Evolutionary conservation across 768 basidiomycete species (phyloP), one percentile per base, ranked within the genome.

Genomic region (Russula sp.): DNA sequence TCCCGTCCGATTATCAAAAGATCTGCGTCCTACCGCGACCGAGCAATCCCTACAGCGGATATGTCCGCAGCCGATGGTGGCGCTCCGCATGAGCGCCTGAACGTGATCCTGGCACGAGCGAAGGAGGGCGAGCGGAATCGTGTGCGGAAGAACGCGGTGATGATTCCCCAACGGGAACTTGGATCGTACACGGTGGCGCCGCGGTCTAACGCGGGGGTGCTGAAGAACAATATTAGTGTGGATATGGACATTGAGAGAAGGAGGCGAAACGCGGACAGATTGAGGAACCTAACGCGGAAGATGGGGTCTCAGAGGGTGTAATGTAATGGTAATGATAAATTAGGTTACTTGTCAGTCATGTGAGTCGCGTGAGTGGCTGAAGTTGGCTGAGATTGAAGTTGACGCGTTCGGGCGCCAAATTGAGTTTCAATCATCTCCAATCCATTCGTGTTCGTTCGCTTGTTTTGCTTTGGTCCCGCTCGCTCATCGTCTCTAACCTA

Each of bases 1-100:
- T 90, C 90, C 35, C 81, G 93, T 7, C 93, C 93, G 0, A 94
- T 96, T 73, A 88, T 95, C 76, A 92, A 93, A 69, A 85, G 91
- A 32, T 88, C 86, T 38, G 86, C 92, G 9, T 88, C 86, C 14
- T 93, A 90, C 74, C 79, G 87, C 18, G 86, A 90, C 70, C 79
- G 86, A 32, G 77, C 86, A 38, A 79, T 92, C 53, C 88, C 86
- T 13, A 76, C 79, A 1, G 82, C 81, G 2, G 75, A 78, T 57
- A 75, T 75, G 20, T 75, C 73, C 9, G 73, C 67, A 22, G 74
- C 74, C 41, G 69, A 69, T n/a, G 68, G 70, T 16, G 73, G 73
- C 39, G 75, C 74, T 22, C 70, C 68, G 47, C 76, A 75, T 7
- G 85, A 87, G 69, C 79, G 80, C 68, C 77, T 90, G 66, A 85